phyloP scores from a whole-genome alignment of 257 asterid species.

The Ocimum tenuiflorum region DNA sequence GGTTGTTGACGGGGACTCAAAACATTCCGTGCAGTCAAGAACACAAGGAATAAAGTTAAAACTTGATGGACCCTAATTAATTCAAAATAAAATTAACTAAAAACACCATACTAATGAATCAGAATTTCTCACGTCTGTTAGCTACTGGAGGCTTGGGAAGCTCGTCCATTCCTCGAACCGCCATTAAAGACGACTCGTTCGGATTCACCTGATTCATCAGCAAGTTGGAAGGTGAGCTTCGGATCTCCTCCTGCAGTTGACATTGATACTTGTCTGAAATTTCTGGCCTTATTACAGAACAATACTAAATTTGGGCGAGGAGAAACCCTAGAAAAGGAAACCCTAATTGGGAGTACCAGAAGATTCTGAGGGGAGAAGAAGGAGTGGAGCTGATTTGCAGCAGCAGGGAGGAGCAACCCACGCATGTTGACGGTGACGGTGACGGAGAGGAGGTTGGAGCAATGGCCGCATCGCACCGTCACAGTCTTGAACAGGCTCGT shows the following conservation, averaged over 20 bases:
- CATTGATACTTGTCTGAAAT: background rate
- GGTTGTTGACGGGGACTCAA: conserved; percentile 28
- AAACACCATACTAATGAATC: background rate
- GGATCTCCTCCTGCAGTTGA: conserved; percentile 66
- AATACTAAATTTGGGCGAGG: too few species aligned
- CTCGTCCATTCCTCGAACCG: conserved; percentile 73
- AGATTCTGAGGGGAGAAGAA: conserved; percentile 92
- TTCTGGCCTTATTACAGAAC: background rate
- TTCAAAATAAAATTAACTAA: background rate
- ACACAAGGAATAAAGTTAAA: conserved; percentile 22
- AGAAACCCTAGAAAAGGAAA: conserved; percentile 10
- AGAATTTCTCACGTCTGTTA: conserved; percentile 69
- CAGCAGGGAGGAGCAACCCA: conserved; percentile 60
- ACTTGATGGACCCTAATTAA: conserved; percentile 19
- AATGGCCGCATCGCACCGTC: conserved; percentile 94
- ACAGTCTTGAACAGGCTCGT: conserved; percentile 93
- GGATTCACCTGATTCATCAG: conserved; percentile 63
- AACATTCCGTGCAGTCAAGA: conserved; percentile 20
- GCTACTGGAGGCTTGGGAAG: conserved; percentile 91
- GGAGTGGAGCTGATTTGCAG: conserved; percentile 73
- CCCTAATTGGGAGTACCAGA: conserved; percentile 44
- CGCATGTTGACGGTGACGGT: conserved; percentile 96
- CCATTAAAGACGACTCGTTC: conserved; percentile 48
- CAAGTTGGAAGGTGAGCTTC: conserved; percentile 63
- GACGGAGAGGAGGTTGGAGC: conserved; percentile 91